Percentiles rank a stretch among this genome's conserved stretches.
phyloP scores from a whole-genome alignment of 2,329 filamentous ascomycete species.

The Cercospora sojina region DNA sequence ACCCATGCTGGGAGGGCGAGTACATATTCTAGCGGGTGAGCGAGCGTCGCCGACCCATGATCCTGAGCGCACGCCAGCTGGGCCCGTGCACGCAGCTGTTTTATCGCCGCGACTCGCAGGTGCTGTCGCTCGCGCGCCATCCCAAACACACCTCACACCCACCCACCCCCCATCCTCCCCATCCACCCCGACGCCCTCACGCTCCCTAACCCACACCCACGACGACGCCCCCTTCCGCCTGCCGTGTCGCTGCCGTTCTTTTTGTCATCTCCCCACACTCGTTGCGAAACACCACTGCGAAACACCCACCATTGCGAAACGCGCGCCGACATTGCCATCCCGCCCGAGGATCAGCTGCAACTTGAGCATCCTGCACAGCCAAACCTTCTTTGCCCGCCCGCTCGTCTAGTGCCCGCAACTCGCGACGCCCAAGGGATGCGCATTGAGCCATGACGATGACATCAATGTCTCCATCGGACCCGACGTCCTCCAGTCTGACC shows the following conservation, averaged over 20 bases:
- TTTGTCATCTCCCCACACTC: background rate
- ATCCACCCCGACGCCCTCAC: background rate
- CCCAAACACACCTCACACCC: conserved; percentile 6
- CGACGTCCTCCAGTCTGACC: conserved; percentile 7
- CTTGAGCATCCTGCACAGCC: conserved; percentile 17
- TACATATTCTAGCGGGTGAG: too few relatives aligned
- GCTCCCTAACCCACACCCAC: background rate
- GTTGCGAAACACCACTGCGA: background rate
- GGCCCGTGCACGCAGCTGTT: background rate
- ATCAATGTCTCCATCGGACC: conserved; percentile 9
- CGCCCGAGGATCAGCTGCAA: background rate
- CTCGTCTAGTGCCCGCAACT: conserved; percentile 16
- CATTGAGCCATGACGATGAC: conserved; percentile 19
- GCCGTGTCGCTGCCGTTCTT: background rate
- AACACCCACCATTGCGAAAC: background rate
- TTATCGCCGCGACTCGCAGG: conserved; percentile 25
- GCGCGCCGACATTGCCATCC: background rate
- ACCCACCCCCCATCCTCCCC: background rate
- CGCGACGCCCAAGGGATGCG: conserved; percentile 18
- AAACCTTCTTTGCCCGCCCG: conserved; percentile 11
- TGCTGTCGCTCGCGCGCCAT: conserved; percentile 12
- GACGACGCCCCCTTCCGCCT: background rate
- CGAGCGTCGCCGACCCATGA: conserved; percentile 1
- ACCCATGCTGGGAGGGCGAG: conserved; percentile 11
- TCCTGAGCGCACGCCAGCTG: conserved; percentile 17